These are phyloP conservation scores for Aspergillus viridinutans DNA, from an alignment of 2,329 filamentous ascomycete species.

Conservation along the genomic window DNA sequence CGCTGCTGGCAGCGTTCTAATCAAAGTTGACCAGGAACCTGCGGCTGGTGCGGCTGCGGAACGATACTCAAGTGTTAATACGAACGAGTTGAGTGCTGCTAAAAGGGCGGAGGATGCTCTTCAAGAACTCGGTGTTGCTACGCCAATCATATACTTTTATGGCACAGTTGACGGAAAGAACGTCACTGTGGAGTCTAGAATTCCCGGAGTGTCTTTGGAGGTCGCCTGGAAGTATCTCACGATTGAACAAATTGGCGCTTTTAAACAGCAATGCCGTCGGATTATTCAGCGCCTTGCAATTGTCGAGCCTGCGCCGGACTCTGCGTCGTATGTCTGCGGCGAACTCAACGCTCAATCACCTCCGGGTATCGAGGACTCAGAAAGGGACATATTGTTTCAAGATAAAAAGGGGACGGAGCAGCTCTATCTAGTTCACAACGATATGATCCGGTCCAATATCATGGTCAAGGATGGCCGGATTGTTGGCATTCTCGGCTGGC, in stretches of 20 bases:
- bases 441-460: constrained; percentile 35
- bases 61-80: constrained; percentile 31
- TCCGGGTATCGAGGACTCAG: constrained; percentile 20
- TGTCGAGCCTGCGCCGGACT: constrained; percentile 21
- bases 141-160: constrained; percentile 37
- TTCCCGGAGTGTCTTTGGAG: constrained; percentile 38
- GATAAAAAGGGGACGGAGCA: constrained; percentile 22
- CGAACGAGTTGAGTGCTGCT: constrained; percentile 34
- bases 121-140: constrained; percentile 27
- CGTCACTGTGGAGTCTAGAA: constrained; percentile 37
- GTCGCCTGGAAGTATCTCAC: constrained; percentile 36
- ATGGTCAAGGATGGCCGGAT: constrained; percentile 35
- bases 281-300: constrained; percentile 27
- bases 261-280: constrained; percentile 36
- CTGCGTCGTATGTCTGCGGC: constrained; percentile 32
- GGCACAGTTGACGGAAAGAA: constrained; percentile 37
- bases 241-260: constrained; percentile 25
- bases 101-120: constrained; percentile 32
- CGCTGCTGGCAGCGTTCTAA: constrained; percentile 33
- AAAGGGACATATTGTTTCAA: constrained; percentile 32
- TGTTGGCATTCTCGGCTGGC: constrained; percentile 38
- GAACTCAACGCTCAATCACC: constrained; percentile 28
- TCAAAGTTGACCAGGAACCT: constrained; percentile 32
- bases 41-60: constrained; percentile 25
- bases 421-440: constrained; percentile 34